phyloP scores from a whole-genome alignment of 2,329 filamentous ascomycete genomes.

The Fusarium subtropicale region DNA sequence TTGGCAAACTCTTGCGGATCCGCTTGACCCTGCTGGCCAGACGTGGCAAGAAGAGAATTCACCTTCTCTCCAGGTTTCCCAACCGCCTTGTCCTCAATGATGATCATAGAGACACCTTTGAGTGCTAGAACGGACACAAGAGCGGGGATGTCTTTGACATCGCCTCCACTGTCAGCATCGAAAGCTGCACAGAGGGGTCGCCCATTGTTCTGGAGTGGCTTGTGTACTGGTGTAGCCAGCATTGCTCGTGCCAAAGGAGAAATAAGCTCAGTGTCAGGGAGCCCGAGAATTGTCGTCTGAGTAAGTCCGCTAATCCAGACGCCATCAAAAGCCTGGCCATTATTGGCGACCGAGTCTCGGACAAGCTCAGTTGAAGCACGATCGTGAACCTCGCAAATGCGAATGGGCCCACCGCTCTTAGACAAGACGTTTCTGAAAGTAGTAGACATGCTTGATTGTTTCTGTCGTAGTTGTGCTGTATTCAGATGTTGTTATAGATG shows the following conservation, averaged over 20 bases:
- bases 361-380: constrained; percentile 22
- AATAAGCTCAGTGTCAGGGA: constrained; percentile 20
- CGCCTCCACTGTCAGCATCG: constrained; percentile 20
- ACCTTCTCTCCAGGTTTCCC: constrained; percentile 23
- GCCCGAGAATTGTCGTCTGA: constrained; percentile 22
- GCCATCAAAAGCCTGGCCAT: constrained; percentile 21
- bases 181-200: constrained; percentile 22
- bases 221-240: neutral
- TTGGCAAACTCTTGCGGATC: constrained; percentile 14
- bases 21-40: constrained; percentile 16
- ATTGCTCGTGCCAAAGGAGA: constrained; percentile 16
- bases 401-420: neutral
- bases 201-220: constrained; percentile 13
- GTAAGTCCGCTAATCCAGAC: constrained; percentile 31
- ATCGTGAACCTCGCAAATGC: constrained; percentile 19
- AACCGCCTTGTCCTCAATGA: constrained; percentile 25
- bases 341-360: constrained; percentile 8
- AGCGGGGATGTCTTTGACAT: constrained; percentile 17
- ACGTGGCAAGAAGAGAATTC: constrained; percentile 20
- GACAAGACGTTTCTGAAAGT: neutral
- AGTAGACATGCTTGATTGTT: neutral
- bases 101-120: constrained; percentile 20
- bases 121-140: constrained; percentile 18
- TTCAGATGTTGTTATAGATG: neutral
- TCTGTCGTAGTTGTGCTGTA: neutral